Evolutionary conservation across 23 red algal species (phyloP), one percentile per base, ranked within the genome.

Genomic region (Gracilaria vermiculophylla): DNA sequence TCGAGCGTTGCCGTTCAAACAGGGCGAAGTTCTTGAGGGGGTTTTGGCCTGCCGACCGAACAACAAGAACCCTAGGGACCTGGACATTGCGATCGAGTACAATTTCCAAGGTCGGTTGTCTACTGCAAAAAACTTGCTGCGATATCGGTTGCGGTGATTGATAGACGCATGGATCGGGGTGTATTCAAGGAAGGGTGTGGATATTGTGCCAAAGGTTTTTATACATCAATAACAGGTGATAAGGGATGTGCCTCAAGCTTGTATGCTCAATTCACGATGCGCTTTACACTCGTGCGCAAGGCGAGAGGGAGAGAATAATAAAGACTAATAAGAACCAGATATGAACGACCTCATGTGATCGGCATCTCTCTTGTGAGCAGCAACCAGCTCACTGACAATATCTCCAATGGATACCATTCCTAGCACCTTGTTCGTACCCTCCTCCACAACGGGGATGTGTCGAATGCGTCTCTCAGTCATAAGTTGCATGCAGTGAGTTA

Each of bases 391-490:
- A 49, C 69, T 84, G 28, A 98, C 96, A 25, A 98, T 91, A 87
- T 98, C 96, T 44, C 96, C 96, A 39, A 98, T 89, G 36, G 81
- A 89, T 34, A 98, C 86, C 86, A 98, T 88, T 23, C 96, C 96
- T 16, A 87, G 19, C 19, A 77, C 67, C 72, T 88, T 98, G 34
- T 75, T 58, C 14, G 82, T 44, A 27, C 40, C 48, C 17, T 45
- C 79, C 28, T 94, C 90, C 48, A 98, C 83, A 27, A 98, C 91
- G 8, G 96, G 96, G 62, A 98, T 91, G 65, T 98, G 96, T 44
- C 91, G 86, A 62, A 98, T 82, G 32, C 92, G 69, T 39, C 81
- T 78, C 7, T 43, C 76, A 4, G 92, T 89, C 96, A 98, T 98
- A 23, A 98, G 81, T 27, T 98, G 91, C 91, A 98, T 91, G 54